These are phyloP conservation scores for Pholiota adiposa DNA, from an alignment of 1,284 basidiomycete genomes.

Conservation along the genomic window DNA sequence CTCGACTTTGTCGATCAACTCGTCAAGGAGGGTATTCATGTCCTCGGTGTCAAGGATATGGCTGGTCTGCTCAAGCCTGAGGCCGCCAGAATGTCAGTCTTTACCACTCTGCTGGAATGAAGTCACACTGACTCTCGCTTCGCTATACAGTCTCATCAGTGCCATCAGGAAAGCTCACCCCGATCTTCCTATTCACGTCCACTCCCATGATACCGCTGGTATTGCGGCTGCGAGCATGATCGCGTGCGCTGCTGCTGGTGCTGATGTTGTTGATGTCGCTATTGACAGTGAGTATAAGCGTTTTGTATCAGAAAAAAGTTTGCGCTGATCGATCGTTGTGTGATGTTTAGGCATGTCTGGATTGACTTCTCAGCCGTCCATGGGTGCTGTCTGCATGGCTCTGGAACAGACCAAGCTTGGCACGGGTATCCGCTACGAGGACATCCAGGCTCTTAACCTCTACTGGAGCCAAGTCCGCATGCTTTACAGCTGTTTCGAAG, in stretches of 20 bases:
- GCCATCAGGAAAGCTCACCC: conserved; percentile 96
- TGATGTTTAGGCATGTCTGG: conserved; percentile 87
- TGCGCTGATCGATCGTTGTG: conserved; percentile 22
- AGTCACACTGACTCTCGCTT: conserved; percentile 5
- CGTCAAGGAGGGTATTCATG: conserved; percentile 95
- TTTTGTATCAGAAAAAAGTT: not conserved
- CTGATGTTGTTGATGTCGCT: conserved; percentile 97
- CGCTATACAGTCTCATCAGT: conserved; percentile 78
- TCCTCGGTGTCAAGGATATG: conserved; percentile 99
- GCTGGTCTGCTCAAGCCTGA: conserved; percentile 96
- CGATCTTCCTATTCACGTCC: conserved; percentile 98
- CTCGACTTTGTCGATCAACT: conserved; percentile 95
- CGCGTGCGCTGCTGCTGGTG: conserved; percentile 72
- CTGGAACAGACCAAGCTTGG: conserved; percentile 95
- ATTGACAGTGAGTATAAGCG: conserved; percentile 81
- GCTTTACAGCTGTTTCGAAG: conserved; percentile 97
- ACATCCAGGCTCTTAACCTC: conserved; percentile 96
- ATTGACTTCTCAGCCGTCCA: conserved; percentile 97
- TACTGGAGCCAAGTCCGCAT: conserved; percentile 99
- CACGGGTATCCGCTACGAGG: conserved; percentile 96
- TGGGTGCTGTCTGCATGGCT: conserved; percentile 95
- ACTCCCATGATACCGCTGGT: conserved; percentile 99
- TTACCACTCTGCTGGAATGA: not conserved
- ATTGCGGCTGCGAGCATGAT: conserved; percentile 98
- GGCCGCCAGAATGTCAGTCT: conserved; percentile 81